Conservation (phyloP, 2,329 filamentous ascomycete species). For the Teratosphaeria zuluensis region DNA sequence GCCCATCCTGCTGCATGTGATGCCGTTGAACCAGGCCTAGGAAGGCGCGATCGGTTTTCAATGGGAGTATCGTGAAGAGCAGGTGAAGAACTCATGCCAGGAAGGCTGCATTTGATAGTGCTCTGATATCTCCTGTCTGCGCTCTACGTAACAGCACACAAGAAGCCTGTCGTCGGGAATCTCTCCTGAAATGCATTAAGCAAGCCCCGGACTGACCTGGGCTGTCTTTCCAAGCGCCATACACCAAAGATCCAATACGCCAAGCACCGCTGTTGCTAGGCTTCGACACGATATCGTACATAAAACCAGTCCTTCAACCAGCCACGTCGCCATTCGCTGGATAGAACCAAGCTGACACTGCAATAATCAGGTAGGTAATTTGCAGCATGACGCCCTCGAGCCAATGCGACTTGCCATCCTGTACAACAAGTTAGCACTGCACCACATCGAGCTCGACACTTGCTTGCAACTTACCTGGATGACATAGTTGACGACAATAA, state of each 20-base stretch:
- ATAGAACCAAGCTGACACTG: constrained; percentile 47
- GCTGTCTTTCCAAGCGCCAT: neutral
- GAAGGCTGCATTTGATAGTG: too few species aligned
- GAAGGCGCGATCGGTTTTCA: neutral
- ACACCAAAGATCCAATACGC: neutral
- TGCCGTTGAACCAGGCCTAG: neutral
- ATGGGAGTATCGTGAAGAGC: too few species aligned
- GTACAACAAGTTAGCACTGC: neutral
- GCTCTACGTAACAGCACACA: too few species aligned
- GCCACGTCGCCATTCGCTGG: constrained; percentile 13
- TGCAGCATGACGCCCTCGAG: constrained; percentile 53
- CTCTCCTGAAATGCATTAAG: neutral
- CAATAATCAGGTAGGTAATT: constrained; percentile 53
- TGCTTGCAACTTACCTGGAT: constrained; percentile 47
- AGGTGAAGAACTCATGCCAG: too few species aligned
- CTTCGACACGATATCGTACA: neutral
- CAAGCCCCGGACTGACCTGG: neutral
- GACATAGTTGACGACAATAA: constrained; percentile 52
- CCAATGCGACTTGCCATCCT: constrained; percentile 38
- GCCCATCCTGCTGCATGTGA: neutral
- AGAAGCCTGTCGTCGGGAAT: neutral
- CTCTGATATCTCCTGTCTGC: too few species aligned
- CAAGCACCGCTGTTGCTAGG: neutral
- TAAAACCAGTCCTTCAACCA: neutral
- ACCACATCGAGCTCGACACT: constrained; percentile 4